Evolutionary conservation across 495 filamentous ascomycete genomes (phyloP), one percentile per base, ranked within the genome.

Genomic region (Pyronema domesticum): DNA sequence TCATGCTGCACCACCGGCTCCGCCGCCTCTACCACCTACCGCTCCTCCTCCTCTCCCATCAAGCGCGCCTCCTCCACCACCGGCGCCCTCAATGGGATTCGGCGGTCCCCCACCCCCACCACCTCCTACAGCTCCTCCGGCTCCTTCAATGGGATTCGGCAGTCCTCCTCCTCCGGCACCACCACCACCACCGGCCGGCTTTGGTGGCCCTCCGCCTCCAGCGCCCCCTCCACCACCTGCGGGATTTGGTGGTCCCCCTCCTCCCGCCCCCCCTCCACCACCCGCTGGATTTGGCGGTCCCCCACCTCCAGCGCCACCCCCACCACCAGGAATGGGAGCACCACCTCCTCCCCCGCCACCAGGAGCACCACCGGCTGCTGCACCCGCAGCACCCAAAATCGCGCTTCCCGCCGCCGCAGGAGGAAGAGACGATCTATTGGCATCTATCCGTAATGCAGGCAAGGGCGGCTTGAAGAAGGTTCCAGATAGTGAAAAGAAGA

Each of bases 391-490:
- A 30, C 68, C 77, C 6, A 60, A 71, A 19, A 60, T 80, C 14
- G 78, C 81, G 0, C 65, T 71, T 37, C 65, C 70, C 44, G 77
- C 68, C 48, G 75, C 69, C 33, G 17, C 35, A 30, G 8, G 3
- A 37, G 68, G 71, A 46, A 78, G 81, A 46, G 70, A 77, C 50
- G 80, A 83, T 57, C 68, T 98, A 49, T 67, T 98, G 54, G 86
- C 86, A 17, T 76, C 83, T 57, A 98, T 98, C 63, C 77, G 85
- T 54, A 77, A 76, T 7, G 81, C 81, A 19, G 85, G 86, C 58
- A 74, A 80, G 46, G 77, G 74, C 2, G 71, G 78, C 15, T 70
- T 98, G 55, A 86, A 83, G 68, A 94, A 89, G 67, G 89, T 96
- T 46, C 52, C 52, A 48, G 58, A 42, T 52, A 57, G 44, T 37